Conservation (phyloP, 371 early-diverging fungal genomes). For the Mucor circinelloides region DNA sequence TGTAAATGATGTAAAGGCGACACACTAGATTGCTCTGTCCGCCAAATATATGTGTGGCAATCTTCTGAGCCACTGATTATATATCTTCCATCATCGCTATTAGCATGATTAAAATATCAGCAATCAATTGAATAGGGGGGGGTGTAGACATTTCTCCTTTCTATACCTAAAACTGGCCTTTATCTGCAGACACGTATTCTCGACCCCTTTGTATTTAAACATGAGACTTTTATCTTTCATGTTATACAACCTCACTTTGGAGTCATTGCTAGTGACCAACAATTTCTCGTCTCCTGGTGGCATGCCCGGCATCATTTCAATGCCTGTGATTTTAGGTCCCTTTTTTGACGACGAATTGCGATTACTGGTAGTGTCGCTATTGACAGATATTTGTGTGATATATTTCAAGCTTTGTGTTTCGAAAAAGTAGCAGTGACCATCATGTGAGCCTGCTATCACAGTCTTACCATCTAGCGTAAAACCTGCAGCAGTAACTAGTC, state of each 20-base stretch:
- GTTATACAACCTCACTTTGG: slow-evolving; percentile 75
- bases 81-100: slow-evolving; percentile 72
- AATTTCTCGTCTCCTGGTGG: slow-evolving; percentile 56
- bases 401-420: slow-evolving; percentile 76
- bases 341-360: slow-evolving; percentile 32
- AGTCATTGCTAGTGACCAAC: slow-evolving; percentile 83
- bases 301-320: slow-evolving; percentile 59
- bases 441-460: slow-evolving; percentile 77
- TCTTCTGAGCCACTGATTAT: slow-evolving; percentile 87
- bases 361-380: slow-evolving; percentile 40
- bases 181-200: slow-evolving; percentile 68
- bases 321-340: slow-evolving; percentile 77
- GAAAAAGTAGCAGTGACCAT: slow-evolving; percentile 80
- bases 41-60: slow-evolving; percentile 75
- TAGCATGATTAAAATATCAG: not conserved
- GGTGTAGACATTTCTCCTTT: no score
- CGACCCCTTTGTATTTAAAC: slow-evolving; percentile 79
- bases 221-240: slow-evolving; percentile 72
- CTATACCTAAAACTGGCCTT: slow-evolving; percentile 71
- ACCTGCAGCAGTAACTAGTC: slow-evolving; percentile 76
- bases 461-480: slow-evolving; percentile 74
- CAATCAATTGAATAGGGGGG: no score
- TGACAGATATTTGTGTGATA: slow-evolving; percentile 77
- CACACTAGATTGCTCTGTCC: slow-evolving; percentile 47
- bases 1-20: slow-evolving; percentile 17